Evolutionary conservation across 371 early-diverging fungal species (phyloP).

Genomic region (Mucor mucedo): DNA sequence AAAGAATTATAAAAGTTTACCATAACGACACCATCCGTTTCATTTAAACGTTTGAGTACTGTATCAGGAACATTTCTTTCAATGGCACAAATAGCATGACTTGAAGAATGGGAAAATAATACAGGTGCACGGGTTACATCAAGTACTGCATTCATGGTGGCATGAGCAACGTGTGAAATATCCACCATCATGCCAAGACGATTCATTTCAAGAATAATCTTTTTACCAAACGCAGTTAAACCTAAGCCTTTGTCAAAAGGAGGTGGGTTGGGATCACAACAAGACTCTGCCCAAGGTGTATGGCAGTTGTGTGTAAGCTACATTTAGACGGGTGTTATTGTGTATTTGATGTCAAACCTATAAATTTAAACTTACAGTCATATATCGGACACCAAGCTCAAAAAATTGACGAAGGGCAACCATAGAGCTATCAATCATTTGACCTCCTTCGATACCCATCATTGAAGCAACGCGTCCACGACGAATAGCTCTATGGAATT

Average conservation of each 20-base stretch:
- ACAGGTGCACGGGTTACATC: conserved; percentile 62
- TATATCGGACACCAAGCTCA: conserved; percentile 68
- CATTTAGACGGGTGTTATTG: no score
- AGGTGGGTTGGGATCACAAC: conserved; percentile 51
- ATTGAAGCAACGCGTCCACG: conserved; percentile 61
- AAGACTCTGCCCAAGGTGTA: conserved; percentile 72
- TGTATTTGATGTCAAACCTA: no score
- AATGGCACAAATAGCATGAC: conserved; percentile 55
- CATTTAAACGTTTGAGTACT: conserved; percentile 52
- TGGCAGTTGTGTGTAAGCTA: conserved; percentile 71
- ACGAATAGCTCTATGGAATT: conserved; percentile 50
- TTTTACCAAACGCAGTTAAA: conserved; percentile 61
- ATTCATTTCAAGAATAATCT: conserved; percentile 70
- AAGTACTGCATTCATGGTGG: conserved; percentile 66
- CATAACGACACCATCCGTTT: conserved; percentile 70
- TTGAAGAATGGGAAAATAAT: conserved; percentile 69
- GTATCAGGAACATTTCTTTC: conserved; percentile 73
- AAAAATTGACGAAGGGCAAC: conserved; percentile 59
- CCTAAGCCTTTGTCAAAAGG: conserved; percentile 56
- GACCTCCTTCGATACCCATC: conserved; percentile 74
- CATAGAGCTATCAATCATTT: conserved; percentile 67
- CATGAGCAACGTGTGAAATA: conserved; percentile 66
- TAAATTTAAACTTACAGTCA: conserved; percentile 53
- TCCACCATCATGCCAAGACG: conserved; percentile 76
- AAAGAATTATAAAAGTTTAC: conserved; percentile 63